phyloP scores from a whole-genome alignment of 164 flowering plant genomes.

The Vitis vinifera region DNA sequence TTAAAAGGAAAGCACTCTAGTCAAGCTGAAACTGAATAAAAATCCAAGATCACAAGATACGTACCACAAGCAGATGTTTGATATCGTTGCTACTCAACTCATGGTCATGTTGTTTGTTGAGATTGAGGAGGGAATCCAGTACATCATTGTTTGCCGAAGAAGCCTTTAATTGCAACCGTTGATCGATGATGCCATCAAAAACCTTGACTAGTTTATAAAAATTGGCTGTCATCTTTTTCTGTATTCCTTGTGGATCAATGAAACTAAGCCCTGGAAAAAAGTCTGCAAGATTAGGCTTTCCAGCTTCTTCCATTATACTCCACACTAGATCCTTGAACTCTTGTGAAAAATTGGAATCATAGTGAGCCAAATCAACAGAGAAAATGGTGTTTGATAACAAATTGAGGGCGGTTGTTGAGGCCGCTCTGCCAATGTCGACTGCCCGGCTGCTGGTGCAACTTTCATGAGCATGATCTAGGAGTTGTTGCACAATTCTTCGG shows the following conservation, averaged over 20 bases:
- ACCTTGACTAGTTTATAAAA: constrained; percentile 9
- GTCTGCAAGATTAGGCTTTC: constrained; percentile 30
- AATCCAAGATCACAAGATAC: background rate
- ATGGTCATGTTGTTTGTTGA: constrained; percentile 11
- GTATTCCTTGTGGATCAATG: constrained; percentile 31
- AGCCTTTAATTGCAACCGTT: constrained; percentile 6
- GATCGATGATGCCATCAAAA: constrained; percentile 20
- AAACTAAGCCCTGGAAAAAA: constrained; percentile 23
- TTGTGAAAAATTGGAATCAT: constrained; percentile 8
- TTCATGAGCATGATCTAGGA: constrained; percentile 13
- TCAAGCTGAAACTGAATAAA: no score
- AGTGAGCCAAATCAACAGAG: constrained; percentile 26
- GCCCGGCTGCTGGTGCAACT: constrained; percentile 3
- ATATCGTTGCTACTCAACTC: constrained; percentile 4
- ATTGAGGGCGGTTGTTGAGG: constrained; percentile 26
- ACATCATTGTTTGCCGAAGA: constrained; percentile 12
- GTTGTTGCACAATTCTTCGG: constrained; percentile 22
- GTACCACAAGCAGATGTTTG: constrained; percentile 10
- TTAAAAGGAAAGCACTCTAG: no score
- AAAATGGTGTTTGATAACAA: constrained; percentile 35
- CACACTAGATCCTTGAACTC: constrained; percentile 22
- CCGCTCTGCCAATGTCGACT: constrained; percentile 23
- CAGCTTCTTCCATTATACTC: constrained; percentile 20
- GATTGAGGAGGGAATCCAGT: constrained; percentile 21
- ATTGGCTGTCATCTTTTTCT: constrained; percentile 1